These are phyloP conservation scores for Pseudodiploospora longispora DNA, from an alignment of 2,329 filamentous ascomycete genomes.

Conservation along the genomic window DNA sequence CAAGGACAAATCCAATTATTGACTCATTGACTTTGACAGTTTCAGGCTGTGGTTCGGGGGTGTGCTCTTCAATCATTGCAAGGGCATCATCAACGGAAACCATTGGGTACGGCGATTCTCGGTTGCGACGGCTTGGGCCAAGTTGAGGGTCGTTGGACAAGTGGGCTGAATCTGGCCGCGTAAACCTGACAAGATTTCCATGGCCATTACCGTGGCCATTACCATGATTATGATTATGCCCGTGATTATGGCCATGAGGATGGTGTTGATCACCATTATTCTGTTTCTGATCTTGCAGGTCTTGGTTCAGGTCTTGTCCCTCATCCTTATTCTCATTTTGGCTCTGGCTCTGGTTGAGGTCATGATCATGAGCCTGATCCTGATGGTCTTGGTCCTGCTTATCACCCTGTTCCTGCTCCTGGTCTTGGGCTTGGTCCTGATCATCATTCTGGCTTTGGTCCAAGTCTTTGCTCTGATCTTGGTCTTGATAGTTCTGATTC, in stretches of 20 bases:
- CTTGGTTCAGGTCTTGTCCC: no score
- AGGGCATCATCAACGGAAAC: constrained; percentile 77
- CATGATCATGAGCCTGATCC: no score
- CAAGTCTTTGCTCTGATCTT: no score
- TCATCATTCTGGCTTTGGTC: no score
- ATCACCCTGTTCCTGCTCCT: no score
- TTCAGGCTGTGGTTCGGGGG: constrained; percentile 52
- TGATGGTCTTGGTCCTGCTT: no score
- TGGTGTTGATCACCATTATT: constrained; percentile 5
- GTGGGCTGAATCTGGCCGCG: constrained; percentile 48
- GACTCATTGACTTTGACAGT: constrained; percentile 52
- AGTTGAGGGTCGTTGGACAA: constrained; percentile 54
- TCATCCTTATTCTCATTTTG: no score
- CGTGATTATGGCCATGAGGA: constrained; percentile 45
- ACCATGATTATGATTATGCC: constrained; percentile 45
- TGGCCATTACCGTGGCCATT: constrained; percentile 41
- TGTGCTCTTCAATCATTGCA: constrained; percentile 61
- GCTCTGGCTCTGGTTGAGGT: no score
- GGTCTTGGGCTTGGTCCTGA: no score
- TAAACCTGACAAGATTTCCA: constrained; percentile 64
- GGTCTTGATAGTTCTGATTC: no score
- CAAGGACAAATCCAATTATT: constrained; percentile 71
- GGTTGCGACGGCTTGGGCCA: constrained; percentile 61
- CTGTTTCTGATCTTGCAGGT: no score
- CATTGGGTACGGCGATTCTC: constrained; percentile 90